phyloP scores from a whole-genome alignment of 768 basidiomycete genomes.

The Suillus subaureus region DNA sequence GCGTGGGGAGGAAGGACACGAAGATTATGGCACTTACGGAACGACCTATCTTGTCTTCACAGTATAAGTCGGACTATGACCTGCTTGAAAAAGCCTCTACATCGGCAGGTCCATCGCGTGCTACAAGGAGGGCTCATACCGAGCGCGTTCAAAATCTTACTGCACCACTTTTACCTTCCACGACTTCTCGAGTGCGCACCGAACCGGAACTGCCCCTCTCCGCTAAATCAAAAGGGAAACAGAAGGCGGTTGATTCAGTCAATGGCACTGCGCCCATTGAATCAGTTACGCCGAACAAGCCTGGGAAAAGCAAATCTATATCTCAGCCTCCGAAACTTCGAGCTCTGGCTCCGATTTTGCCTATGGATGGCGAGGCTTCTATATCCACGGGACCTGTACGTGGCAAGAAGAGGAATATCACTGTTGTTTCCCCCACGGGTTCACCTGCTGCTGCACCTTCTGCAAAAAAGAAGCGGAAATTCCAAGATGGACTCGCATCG shows the following conservation, averaged over 20 bases:
- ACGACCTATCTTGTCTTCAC: slow-evolving; percentile 11
- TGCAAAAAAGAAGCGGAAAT: slow-evolving; percentile 31
- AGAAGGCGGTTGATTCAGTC: slow-evolving; percentile 26
- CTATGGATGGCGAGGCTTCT: slow-evolving; percentile 3
- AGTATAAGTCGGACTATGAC: slow-evolving; percentile 68
- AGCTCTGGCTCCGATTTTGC: not conserved
- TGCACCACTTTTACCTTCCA: slow-evolving; percentile 22
- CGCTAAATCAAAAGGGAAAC: slow-evolving; percentile 34
- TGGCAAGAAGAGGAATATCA: slow-evolving; percentile 6
- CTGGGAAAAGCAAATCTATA: slow-evolving; percentile 28
- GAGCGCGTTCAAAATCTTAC: slow-evolving; percentile 53
- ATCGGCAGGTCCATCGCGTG: slow-evolving; percentile 51
- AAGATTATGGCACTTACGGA: slow-evolving; percentile 9
- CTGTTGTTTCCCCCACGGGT: not conserved
- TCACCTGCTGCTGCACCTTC: slow-evolving; percentile 25
- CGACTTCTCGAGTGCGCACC: slow-evolving; percentile 11
- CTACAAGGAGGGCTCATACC: slow-evolving; percentile 60
- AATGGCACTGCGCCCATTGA: not conserved
- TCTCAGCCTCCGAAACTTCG: slow-evolving; percentile 6
- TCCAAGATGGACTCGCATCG: not conserved
- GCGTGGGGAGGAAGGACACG: slow-evolving; percentile 24
- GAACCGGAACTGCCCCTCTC: slow-evolving; percentile 23
- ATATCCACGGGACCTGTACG: not conserved
- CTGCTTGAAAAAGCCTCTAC: slow-evolving; percentile 51
- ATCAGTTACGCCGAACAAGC: slow-evolving; percentile 19